phyloP scores from a whole-genome alignment of 176 grass and related monocot genomes.

The Oryza australiensis region DNA sequence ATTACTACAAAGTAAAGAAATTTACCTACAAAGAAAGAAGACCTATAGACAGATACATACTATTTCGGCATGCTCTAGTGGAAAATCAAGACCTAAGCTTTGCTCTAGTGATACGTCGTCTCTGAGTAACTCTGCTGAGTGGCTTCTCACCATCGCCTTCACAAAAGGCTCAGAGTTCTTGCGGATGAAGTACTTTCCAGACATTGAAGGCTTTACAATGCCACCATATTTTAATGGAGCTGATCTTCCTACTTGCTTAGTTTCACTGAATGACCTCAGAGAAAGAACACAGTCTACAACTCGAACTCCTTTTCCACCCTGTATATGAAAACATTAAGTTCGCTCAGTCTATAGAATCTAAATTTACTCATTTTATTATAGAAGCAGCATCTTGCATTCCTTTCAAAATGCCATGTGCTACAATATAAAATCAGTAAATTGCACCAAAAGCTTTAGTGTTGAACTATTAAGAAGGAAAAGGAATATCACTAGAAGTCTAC shows the following conservation, averaged over 20 bases:
- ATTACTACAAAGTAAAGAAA: not conserved
- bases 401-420: conserved; percentile 14
- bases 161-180: conserved; percentile 84
- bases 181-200: conserved; percentile 51
- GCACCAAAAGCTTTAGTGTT: not conserved
- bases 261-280: conserved; percentile 68
- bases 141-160: conserved; percentile 61
- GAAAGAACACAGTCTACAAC: conserved; percentile 88
- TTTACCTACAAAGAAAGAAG: not conserved
- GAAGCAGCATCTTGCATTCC: conserved; percentile 1
- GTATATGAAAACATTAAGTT: conserved; percentile 23
- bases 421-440: not conserved
- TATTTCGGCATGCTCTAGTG: conserved; percentile 56
- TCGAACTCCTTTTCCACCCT: conserved; percentile 81
- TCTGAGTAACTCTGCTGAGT: conserved; percentile 55
- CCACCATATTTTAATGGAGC: conserved; percentile 60
- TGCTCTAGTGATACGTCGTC: conserved; percentile 58
- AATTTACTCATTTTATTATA: conserved; percentile 1
- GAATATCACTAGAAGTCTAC: not conserved
- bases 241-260: conserved; percentile 51
- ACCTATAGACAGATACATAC: conserved; percentile 49
- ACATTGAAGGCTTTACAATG: conserved; percentile 50
- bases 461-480: not conserved
- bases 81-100: conserved; percentile 56
- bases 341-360: conserved; percentile 4